phyloP scores from a whole-genome alignment of 306 rosid species.

The Dryas alaskensis region DNA sequence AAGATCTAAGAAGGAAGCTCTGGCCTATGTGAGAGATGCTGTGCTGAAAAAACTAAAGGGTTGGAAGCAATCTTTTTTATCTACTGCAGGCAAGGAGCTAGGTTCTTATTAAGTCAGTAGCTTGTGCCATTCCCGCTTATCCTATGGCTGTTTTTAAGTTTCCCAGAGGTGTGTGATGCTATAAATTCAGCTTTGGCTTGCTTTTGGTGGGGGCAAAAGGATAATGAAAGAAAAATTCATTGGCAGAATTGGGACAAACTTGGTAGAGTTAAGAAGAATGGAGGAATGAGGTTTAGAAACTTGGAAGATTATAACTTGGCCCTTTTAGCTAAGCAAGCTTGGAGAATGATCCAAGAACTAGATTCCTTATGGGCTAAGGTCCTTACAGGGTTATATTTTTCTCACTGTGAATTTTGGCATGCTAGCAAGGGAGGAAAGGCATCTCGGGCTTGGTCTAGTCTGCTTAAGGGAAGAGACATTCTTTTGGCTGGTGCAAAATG shows the following conservation, averaged over 20 bases:
- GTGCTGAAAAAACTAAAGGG: not conserved
- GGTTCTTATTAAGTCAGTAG: not conserved
- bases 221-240: not conserved
- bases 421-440: not conserved
- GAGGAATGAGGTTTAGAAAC: not conserved
- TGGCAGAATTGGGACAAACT: not conserved
- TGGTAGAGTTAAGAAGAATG: not conserved
- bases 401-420: not conserved
- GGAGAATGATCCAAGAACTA: not conserved
- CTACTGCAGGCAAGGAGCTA: not conserved
- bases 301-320: not conserved
- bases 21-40: not conserved
- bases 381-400: not conserved
- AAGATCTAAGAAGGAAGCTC: fast-evolving
- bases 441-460: not conserved
- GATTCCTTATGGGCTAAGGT: not conserved
- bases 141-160: not conserved
- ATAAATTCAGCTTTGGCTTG: not conserved
- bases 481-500: not conserved
- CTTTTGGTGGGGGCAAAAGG: not conserved
- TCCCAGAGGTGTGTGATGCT: not conserved
- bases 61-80: not conserved
- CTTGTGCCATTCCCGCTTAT: not conserved
- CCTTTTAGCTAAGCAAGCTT: not conserved
- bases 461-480: not conserved